These are phyloP conservation scores for Aspergillus latus DNA, from an alignment of 2,329 filamentous ascomycete species.

Conservation along the genomic window DNA sequence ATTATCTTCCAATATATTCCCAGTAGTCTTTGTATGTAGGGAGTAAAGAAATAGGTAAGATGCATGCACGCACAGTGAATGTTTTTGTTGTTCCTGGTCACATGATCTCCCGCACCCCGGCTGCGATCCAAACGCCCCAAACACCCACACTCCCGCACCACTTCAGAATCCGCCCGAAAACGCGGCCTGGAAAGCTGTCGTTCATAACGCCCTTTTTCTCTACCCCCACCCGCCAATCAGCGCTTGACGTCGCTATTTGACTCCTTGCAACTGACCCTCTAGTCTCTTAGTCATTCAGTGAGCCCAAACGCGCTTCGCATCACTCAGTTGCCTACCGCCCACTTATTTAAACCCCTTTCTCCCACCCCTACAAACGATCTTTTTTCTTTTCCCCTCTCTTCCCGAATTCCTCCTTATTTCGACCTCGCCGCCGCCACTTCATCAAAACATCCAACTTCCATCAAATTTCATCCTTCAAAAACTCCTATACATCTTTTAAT, in stretches of 20 bases:
- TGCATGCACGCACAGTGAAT: no score
- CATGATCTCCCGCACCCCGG: neutral
- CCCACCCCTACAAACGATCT: slow-evolving; percentile 17
- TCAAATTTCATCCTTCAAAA: slow-evolving; percentile 15
- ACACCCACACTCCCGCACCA: slow-evolving; percentile 3
- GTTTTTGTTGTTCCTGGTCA: neutral
- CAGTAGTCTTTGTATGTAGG: neutral
- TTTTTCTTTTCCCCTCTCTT: slow-evolving; percentile 21
- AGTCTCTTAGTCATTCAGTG: slow-evolving; percentile 29
- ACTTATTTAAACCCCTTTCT: slow-evolving; percentile 33
- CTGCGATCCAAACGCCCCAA: neutral
- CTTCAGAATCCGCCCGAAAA: slow-evolving; percentile 20
- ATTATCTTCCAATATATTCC: neutral
- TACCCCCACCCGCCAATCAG: slow-evolving; percentile 36
- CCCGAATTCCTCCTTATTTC: slow-evolving; percentile 15
- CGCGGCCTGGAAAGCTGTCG: slow-evolving; percentile 37
- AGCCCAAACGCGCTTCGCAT: slow-evolving; percentile 13
- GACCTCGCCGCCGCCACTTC: slow-evolving; percentile 17
- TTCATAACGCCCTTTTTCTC: slow-evolving; percentile 42
- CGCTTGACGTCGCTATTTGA: slow-evolving; percentile 24
- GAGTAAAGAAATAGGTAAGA: no score
- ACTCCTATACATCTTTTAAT: slow-evolving; percentile 10
- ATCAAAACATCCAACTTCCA: slow-evolving; percentile 19
- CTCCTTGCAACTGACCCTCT: slow-evolving; percentile 22
- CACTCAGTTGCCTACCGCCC: slow-evolving; percentile 24